Evolutionary conservation across 225 moss, liverwort and hornwort genomes (phyloP).

Genomic region (Climacium dendroides): DNA sequence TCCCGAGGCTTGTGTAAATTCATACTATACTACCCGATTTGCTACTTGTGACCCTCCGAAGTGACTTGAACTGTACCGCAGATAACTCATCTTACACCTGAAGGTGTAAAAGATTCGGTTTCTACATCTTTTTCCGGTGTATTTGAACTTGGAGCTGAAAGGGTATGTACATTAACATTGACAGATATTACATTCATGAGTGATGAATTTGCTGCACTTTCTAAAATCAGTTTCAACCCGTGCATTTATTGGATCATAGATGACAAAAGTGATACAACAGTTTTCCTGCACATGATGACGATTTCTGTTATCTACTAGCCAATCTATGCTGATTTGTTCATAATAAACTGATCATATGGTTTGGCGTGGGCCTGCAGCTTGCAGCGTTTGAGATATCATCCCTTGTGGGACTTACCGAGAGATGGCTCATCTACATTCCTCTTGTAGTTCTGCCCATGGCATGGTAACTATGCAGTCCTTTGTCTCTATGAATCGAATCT

Average conservation of each 20-base stretch:
- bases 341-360: neutral
- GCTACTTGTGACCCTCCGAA: neutral
- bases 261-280: neutral
- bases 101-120: conserved; percentile 47
- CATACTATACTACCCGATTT: neutral
- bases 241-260: neutral
- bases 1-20: neutral
- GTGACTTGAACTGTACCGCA: conserved; percentile 7
- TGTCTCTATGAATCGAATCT: neutral
- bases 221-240: neutral
- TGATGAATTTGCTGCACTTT: neutral
- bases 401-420: conserved; percentile 72
- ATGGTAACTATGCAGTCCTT: conserved; percentile 35
- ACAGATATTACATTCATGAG: neutral
- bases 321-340: neutral
- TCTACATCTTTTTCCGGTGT: conserved; percentile 41
- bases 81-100: conserved; percentile 71
- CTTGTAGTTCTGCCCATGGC: conserved; percentile 87
- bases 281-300: neutral
- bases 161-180: conserved; percentile 13
- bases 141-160: conserved; percentile 72
- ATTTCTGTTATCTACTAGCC: neutral
- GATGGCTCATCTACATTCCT: conserved; percentile 83
- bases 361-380: conserved; percentile 37
- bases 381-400: conserved; percentile 89